These are phyloP conservation scores for Porpolomopsis calyptriformis DNA, from an alignment of 768 basidiomycete species.

Conservation along the genomic window DNA sequence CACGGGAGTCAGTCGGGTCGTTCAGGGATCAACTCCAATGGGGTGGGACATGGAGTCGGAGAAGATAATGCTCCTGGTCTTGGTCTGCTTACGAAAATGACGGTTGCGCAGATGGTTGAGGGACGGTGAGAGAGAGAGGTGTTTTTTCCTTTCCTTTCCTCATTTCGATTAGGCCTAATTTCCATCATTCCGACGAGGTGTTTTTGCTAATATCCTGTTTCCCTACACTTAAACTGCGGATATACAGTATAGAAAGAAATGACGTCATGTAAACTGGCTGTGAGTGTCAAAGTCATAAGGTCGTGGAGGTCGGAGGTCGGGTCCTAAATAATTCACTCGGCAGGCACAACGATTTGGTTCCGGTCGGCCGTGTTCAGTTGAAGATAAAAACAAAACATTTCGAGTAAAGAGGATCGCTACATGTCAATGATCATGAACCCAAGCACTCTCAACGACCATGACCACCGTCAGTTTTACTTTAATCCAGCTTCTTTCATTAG, in stretches of 20 bases:
- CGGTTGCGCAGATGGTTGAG: conserved; percentile 32
- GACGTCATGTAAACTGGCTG: too few relatives aligned
- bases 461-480: not conserved
- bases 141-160: not conserved
- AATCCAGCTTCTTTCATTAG: too few relatives aligned
- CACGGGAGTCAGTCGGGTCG: too few relatives aligned
- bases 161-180: not conserved
- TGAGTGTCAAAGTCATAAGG: too few relatives aligned
- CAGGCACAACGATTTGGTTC: not conserved
- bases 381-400: too few relatives aligned
- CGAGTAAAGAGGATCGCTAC: too few relatives aligned
- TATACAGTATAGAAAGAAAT: too few relatives aligned
- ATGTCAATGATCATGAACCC: too few relatives aligned
- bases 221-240: too few relatives aligned
- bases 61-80: conserved; percentile 16
- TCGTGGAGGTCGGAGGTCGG: not conserved
- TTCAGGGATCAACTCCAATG: not conserved
- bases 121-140: conserved; percentile 18
- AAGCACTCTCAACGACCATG: not conserved
- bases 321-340: not conserved
- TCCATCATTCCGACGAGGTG: not conserved
- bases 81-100: conserved; percentile 31
- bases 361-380: not conserved
- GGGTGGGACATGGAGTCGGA: conserved; percentile 8
- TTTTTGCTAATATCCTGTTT: too few relatives aligned